These are phyloP conservation scores for Coniochaeta hoffmannii DNA, from an alignment of 2,329 filamentous ascomycete genomes.

Conservation along the genomic window DNA sequence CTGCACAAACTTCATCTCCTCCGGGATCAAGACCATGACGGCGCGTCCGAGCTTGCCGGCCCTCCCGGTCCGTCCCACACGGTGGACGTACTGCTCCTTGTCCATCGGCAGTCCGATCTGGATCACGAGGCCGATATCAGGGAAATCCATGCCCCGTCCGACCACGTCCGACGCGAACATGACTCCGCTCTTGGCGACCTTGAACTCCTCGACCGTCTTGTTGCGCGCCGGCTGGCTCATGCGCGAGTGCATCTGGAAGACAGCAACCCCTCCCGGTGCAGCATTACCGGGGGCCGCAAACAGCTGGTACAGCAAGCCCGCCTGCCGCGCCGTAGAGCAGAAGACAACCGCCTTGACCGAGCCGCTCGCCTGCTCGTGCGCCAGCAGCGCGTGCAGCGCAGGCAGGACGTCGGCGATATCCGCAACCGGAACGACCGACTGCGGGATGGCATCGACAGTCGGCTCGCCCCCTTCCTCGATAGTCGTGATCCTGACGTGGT, in stretches of 20 bases:
- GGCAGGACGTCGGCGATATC: conserved; percentile 60
- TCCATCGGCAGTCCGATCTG: conserved; percentile 47
- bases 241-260: conserved; percentile 41
- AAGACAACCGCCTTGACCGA: conserved; percentile 83
- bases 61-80: conserved; percentile 38
- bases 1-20: conserved; percentile 17
- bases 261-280: conserved; percentile 30
- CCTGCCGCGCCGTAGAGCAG: conserved; percentile 53
- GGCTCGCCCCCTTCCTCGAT: conserved; percentile 67
- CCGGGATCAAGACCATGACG: conserved; percentile 15
- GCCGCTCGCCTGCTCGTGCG: conserved; percentile 30
- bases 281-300: conserved; percentile 25
- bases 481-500: conserved; percentile 78
- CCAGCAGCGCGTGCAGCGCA: conserved; percentile 50
- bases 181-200: conserved; percentile 42
- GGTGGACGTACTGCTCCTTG: conserved; percentile 54
- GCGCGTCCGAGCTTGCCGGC: conserved; percentile 18
- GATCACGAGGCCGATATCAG: conserved; percentile 52
- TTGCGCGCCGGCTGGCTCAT: conserved; percentile 42
- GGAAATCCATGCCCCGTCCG: conserved; percentile 60
- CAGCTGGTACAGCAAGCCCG: conserved; percentile 41
- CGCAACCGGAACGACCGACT: conserved; percentile 62
- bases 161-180: conserved; percentile 65
- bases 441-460: conserved; percentile 70
- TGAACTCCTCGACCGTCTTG: conserved; percentile 55